phyloP scores from a whole-genome alignment of 2,329 filamentous ascomycete species.

The Magnaporthales sp. region DNA sequence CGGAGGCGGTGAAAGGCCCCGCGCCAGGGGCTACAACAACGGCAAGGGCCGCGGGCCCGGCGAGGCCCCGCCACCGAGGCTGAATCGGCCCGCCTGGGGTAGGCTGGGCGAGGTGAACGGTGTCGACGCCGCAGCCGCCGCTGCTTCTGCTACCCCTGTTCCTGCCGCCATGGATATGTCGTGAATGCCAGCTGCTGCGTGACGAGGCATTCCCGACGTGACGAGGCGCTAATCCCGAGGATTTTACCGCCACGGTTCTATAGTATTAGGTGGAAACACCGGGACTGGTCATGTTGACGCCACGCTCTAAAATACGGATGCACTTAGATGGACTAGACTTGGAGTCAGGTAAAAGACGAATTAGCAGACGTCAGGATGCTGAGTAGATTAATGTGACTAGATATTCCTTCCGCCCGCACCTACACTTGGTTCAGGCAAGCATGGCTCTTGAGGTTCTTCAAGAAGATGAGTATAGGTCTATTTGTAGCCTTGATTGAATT shows the following conservation, averaged over 20 bases:
- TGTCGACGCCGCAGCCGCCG: constrained; percentile 7
- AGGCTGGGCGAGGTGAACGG: constrained; percentile 23
- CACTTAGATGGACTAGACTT: not conserved
- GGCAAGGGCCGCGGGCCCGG: constrained; percentile 50
- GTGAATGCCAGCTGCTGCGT: not conserved
- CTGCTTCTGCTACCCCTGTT: not conserved
- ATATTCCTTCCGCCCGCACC: not conserved
- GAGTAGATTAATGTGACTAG: not conserved
- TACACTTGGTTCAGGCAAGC: not conserved
- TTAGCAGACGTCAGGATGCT: not conserved
- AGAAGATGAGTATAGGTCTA: not conserved
- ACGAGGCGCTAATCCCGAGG: not conserved
- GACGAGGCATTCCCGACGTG: not conserved
- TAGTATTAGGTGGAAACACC: not conserved
- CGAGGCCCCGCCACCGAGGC: constrained; percentile 28
- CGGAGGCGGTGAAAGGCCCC: constrained; percentile 68
- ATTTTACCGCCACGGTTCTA: not conserved
- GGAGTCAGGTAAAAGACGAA: not conserved
- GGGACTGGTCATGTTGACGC: not conserved
- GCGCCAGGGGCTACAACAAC: constrained; percentile 74
- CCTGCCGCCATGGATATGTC: not conserved
- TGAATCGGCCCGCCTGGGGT: constrained; percentile 61
- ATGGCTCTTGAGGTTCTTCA: not conserved
- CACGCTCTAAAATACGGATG: not conserved
- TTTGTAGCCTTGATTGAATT: not conserved